Base-by-base conservation (phyloP, 495 filamentous ascomycete species). In the Talaromyces adpressus region DNA sequence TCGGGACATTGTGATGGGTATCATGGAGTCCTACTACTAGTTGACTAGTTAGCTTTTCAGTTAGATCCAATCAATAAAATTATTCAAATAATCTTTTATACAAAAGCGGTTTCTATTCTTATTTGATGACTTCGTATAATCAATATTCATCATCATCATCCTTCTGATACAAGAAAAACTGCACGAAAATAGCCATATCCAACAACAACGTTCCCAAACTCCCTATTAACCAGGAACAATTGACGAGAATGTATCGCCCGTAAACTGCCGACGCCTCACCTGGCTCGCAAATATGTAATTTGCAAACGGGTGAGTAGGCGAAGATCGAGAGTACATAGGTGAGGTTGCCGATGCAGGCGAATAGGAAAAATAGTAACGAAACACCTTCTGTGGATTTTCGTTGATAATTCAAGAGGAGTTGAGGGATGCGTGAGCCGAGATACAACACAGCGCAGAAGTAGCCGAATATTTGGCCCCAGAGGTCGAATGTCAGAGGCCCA, bases 291-390 rank as follows among this genome's bases (percentile, higher is more conserved):
- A 73, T 65, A 12, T 71, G 71, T 41, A 69, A 65, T 4, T 65
- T 73, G 67, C 85, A 87, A 36, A 77, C 72, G 4, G 93, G 89
- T 20, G 90, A 89, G 69, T 89, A 96, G 6, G 91, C 92, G 53
- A 98, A 76, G 47, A 98, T 98, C n/a, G 85, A 89, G 18, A 96
- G 70, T 5, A 97, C 92, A 69, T 95, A 98, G 0, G 93, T 96
- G 61, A 93, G 67, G 69, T 98, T 98, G 3, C 94, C 94, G 22
- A 97, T 82, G 71, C 92, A 97, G 7, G 93, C 94, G 70, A 98
- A 98, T 18, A 98, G 77, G 77, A 98, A 98, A 78, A 98, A 98
- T 0, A 98, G 79, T 67, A 96, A 81, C 20, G 89, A 92, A 5
- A 98, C 86, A 2, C 93, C 94, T 32, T 97, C 93, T 1, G 92